A percentile compares a stretch with the other conserved stretches of the same genome.
phyloP scores from a whole-genome alignment of 2,329 filamentous ascomycete species.

The Penicillium sp. region DNA sequence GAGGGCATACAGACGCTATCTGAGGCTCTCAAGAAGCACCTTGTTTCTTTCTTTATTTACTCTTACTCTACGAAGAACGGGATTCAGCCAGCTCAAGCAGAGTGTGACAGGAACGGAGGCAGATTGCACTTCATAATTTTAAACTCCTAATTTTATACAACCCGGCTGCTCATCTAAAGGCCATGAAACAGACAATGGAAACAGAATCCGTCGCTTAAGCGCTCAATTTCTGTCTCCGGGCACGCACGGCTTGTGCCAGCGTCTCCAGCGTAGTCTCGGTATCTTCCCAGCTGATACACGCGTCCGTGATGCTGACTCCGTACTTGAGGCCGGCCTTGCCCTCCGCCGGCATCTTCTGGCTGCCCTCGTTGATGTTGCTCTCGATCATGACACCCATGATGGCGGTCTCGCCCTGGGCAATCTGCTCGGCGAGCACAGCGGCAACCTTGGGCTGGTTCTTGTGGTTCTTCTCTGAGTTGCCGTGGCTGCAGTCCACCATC shows the following conservation, averaged over 20 bases:
- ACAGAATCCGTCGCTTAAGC: constrained; percentile 14
- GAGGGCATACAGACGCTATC: too few relatives aligned
- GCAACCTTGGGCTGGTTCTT: constrained; percentile 96
- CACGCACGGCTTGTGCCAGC: constrained; percentile 74
- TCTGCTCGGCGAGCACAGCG: constrained; percentile 73
- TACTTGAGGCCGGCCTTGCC: constrained; percentile 82
- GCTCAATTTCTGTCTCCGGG: constrained; percentile 55
- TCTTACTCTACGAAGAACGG: too few relatives aligned
- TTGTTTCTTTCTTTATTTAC: too few relatives aligned
- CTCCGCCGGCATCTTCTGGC: constrained; percentile 85
- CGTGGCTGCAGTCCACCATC: constrained; percentile 98
- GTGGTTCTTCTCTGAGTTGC: constrained; percentile 93
- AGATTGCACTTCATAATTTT: too few relatives aligned
- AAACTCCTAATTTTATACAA: background rate
- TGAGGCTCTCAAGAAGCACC: too few relatives aligned
- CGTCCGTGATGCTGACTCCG: constrained; percentile 94
- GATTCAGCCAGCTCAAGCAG: too few relatives aligned
- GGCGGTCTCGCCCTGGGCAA: constrained; percentile 72
- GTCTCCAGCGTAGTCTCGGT: constrained; percentile 73
- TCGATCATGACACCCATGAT: constrained; percentile 99
- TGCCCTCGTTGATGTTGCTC: constrained; percentile 91
- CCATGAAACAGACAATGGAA: constrained; percentile 4
- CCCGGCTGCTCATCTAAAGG: constrained; percentile 5
- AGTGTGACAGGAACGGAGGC: too few relatives aligned
- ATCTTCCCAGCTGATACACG: constrained; percentile 91